Conservation (phyloP, 1,284 basidiomycete species). For the Rhodotorula sp. region DNA sequence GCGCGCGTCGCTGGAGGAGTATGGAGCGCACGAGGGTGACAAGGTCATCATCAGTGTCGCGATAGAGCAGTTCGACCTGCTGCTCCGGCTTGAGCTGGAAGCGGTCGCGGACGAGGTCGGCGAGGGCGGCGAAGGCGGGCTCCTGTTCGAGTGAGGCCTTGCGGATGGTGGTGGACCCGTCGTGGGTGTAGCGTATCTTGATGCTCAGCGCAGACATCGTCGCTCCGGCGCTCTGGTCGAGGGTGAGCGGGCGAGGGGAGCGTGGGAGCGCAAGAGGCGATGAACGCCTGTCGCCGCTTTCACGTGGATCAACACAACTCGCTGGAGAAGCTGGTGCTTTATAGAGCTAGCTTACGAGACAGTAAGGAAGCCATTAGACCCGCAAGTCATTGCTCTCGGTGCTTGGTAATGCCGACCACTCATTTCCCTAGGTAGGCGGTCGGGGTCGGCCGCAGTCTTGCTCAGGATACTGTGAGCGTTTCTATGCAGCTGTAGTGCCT, state of each 20-base stretch:
- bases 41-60: conserved; percentile 2
- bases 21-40: conserved; percentile 1
- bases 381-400: too few relatives aligned
- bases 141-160: not conserved
- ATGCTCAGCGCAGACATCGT: not conserved
- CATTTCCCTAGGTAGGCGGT: too few relatives aligned
- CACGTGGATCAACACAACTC: not conserved
- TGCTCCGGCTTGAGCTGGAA: not conserved
- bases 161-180: conserved; percentile 4
- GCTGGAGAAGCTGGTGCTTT: too few relatives aligned
- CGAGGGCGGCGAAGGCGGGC: not conserved
- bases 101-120: not conserved
- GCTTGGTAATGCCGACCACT: too few relatives aligned
- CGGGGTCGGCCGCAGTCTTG: too few relatives aligned
- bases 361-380: too few relatives aligned
- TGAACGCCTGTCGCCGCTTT: not conserved
- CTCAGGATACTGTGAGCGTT: too few relatives aligned
- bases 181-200: not conserved
- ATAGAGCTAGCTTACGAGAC: too few relatives aligned
- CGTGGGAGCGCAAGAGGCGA: not conserved
- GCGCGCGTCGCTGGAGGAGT: too few relatives aligned
- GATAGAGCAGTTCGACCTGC: not conserved
- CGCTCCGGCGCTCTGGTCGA: too few relatives aligned
- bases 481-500: too few relatives aligned
- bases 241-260: not conserved